Base-by-base conservation (phyloP, 2,329 filamentous ascomycete genomes). In the Gaeumannomyces tritici region DNA sequence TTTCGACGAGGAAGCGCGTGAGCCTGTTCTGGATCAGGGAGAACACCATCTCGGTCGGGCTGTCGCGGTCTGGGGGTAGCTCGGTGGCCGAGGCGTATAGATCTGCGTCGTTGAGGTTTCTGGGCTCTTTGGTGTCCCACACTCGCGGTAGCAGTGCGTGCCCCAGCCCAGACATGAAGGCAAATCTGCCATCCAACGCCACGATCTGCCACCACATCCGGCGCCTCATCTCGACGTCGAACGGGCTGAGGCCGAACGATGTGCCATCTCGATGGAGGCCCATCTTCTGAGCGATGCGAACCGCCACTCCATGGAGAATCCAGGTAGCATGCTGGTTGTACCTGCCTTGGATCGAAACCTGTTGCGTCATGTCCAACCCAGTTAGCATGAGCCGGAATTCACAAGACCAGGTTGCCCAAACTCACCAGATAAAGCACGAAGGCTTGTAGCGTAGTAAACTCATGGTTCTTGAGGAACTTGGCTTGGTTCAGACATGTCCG, bases 201-300 rank as follows among this genome's bases (percentile, higher is more conserved):
- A 85, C 76, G 29, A 88, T 80, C 68, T 84, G 80, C 85, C 84
- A 87, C 86, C 86, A 89, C 26, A 89, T 76, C 8, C 87, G 77
- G 56, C 86, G 76, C n/a, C 86, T 80, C 78, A 89, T 88, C 69
- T 89, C 85, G 2, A 82, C 82, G 67, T 89, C 85, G 66, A 88
- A 87, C 0, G 85, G 83, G 0, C 80, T 76, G 2, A 88, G 74
- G 1, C 80, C 80, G 7, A 86, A 74, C 24, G 74, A 71, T 64
- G 81, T 79, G 47, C 84, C 85, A 64, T 89, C 86, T 15, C 83
- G 79, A 64, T 89, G 85, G 59, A 89, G 77, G 0, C 87, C 87
- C 79, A 89, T 86, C 69, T 86, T 86, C 69, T 88, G 83, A 1
- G 85, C 86, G 61, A 89, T 84, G 26, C 87, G 80, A 42, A 89